phyloP scores from a whole-genome alignment of 768 basidiomycete species.

The Cyclocybe cylindracea region DNA sequence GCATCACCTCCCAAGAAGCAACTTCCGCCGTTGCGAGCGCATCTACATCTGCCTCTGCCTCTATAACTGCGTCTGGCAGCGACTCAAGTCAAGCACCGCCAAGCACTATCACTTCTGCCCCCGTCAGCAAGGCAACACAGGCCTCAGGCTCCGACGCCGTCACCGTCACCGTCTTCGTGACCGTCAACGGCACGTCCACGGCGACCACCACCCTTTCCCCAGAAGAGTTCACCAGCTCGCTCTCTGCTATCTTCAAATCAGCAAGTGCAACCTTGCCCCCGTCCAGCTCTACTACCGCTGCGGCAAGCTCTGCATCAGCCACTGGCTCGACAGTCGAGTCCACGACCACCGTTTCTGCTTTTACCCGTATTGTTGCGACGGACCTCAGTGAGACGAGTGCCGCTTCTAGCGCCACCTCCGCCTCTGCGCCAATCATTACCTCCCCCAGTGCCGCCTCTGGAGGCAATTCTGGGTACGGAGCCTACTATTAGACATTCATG shows the following conservation, averaged over 20 bases:
- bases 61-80: constrained; percentile 9
- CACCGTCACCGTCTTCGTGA: constrained; percentile 34
- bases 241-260: no score
- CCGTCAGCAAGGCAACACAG: constrained; percentile 1
- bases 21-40: constrained; percentile 2
- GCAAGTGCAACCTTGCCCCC: no score
- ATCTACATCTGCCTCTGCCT: constrained; percentile 10
- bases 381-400: no score
- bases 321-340: no score
- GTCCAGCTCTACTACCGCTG: neutral
- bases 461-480: no score
- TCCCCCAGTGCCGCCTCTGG: no score
- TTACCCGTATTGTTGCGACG: no score
- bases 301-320: no score
- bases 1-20: neutral
- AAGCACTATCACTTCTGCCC: constrained; percentile 2
- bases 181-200: constrained; percentile 28
- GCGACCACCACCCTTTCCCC: constrained; percentile 46
- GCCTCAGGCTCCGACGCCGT: constrained; percentile 5
- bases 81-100: constrained; percentile 1
- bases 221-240: constrained; percentile 17
- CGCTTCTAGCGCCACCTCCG: no score
- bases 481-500: no score
- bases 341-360: no score
- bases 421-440: no score